A percentile compares a stretch with the other conserved stretches of the same genome.
Conservation (phyloP, 2,329 filamentous ascomycete species). For the Cyphellophora europaea region DNA sequence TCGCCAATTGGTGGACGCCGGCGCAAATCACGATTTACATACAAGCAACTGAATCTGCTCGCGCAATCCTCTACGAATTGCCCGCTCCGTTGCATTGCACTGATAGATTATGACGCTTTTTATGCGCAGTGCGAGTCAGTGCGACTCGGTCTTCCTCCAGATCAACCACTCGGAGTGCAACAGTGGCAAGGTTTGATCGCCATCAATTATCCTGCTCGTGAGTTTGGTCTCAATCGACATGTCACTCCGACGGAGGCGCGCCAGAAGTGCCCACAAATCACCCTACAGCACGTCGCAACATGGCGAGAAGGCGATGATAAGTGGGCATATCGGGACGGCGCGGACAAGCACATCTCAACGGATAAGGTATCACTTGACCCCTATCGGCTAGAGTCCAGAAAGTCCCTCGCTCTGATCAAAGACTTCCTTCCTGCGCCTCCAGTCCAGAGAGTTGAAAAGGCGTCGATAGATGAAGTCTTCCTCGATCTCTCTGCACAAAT, state of each 20-base stretch:
- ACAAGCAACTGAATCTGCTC: constrained; percentile 70
- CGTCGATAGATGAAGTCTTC: constrained; percentile 92
- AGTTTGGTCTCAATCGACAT: constrained; percentile 69
- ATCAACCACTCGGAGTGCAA: constrained; percentile 80
- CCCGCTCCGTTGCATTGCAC: constrained; percentile 77
- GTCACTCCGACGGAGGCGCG: constrained; percentile 71
- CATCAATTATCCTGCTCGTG: constrained; percentile 86
- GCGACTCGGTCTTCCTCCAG: constrained; percentile 62
- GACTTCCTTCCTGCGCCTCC: constrained; percentile 54
- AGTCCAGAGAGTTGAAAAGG: constrained; percentile 76
- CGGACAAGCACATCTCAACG: constrained; percentile 66
- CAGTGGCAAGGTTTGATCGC: constrained; percentile 95
- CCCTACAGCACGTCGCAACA: constrained; percentile 87
- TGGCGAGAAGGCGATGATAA: constrained; percentile 86
- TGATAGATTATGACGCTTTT: constrained; percentile 94
- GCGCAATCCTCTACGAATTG: constrained; percentile 60
- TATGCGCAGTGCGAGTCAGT: constrained; percentile 96
- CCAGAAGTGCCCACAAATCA: constrained; percentile 74
- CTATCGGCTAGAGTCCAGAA: constrained; percentile 75
- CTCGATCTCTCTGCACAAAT: constrained; percentile 82
- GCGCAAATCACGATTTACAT: constrained; percentile 65
- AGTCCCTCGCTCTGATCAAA: constrained; percentile 71
- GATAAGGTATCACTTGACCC: constrained; percentile 94
- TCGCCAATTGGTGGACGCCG: constrained; percentile 26
- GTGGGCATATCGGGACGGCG: constrained; percentile 85